Evolutionary conservation across 352 stramenopile genomes (phyloP), one percentile per base, ranked within the genome.

Genomic region (Phytophthora pini): DNA sequence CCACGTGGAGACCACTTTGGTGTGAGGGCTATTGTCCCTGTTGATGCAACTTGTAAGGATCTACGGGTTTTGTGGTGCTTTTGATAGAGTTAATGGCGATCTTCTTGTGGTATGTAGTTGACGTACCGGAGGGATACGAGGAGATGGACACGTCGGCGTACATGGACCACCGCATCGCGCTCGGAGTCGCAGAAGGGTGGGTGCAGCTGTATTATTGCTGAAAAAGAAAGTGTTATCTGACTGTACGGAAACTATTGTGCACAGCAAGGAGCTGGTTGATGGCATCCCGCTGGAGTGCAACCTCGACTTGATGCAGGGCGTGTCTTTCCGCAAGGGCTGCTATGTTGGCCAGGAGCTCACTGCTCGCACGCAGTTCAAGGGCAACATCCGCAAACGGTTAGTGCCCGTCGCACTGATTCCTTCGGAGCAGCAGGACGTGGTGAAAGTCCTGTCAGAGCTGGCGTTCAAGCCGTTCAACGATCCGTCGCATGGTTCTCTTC

Each of bases 311-410:
- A 68, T 98, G 34, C 74, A 87, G 46, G 92, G 88, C 31, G 88
- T 98, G 32, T 94, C 80, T 12, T 98, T 98, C 72, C 76, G 80
- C 38, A 98, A 98, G 72, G 95, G 95, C 6, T 98, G 95, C 82
- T 98, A 98, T 68, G 80, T 98, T 13, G 95, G 95, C 2, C 95
- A 98, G 76, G 95, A 98, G 65, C 82, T 98, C 27, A 98, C 91
- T 1, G 95, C 95, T 24, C 80, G 95, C 31, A 98, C 95, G 36
- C 93, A 98, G 56, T 98, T 97, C 68, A 96, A 96, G 64, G 88
- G 87, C 40, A 94, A 88, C 61, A 85, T 96, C 10, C 84, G 88
- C 24, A 96, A 96, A 65, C 82, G 88, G 34, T 77, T 93, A 48
- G 68, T 95, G 29, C 88, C 88, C 2, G 50, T 92, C 15, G 83